A percentile compares a stretch with the other conserved stretches of the same genome.
These are phyloP conservation scores for Closterium sp. DNA, from an alignment of 139 green algal species.

Conservation along the genomic window DNA sequence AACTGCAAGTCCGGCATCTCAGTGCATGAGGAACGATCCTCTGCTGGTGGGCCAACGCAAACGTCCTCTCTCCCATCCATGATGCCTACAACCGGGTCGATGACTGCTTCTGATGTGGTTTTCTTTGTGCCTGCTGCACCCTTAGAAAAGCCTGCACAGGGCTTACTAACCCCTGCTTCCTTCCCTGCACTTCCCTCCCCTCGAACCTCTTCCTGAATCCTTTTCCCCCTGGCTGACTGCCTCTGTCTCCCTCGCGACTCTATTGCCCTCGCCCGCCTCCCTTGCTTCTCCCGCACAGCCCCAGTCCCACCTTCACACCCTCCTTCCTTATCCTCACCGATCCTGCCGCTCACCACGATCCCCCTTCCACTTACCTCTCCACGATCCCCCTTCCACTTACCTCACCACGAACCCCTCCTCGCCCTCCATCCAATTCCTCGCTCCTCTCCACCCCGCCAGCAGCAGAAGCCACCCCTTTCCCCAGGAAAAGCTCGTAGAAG, in stretches of 20 bases:
- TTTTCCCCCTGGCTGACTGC: neutral
- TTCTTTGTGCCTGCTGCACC: neutral
- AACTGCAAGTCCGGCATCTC: constrained; percentile 28
- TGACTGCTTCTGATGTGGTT: neutral
- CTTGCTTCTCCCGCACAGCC: neutral
- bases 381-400: neutral
- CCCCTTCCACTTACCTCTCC: no score
- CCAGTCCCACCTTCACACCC: neutral
- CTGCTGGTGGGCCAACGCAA: no score
- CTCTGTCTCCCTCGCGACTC: neutral
- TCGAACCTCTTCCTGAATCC: neutral
- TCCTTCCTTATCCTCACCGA: neutral
- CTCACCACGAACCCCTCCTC: neutral
- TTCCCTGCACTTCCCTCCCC: neutral
- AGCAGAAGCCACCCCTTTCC: neutral
- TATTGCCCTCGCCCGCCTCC: neutral
- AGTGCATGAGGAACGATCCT: neutral
- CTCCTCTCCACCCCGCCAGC: neutral
- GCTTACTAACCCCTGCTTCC: neutral
- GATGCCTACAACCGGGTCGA: neutral
- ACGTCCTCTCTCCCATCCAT: neutral
- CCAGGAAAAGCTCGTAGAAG: constrained; percentile 29
- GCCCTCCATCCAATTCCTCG: neutral
- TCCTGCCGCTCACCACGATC: neutral
- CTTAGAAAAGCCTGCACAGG: neutral